Conservation (phyloP, 1,284 basidiomycete genomes). For the Ceratobasidium sp. region DNA sequence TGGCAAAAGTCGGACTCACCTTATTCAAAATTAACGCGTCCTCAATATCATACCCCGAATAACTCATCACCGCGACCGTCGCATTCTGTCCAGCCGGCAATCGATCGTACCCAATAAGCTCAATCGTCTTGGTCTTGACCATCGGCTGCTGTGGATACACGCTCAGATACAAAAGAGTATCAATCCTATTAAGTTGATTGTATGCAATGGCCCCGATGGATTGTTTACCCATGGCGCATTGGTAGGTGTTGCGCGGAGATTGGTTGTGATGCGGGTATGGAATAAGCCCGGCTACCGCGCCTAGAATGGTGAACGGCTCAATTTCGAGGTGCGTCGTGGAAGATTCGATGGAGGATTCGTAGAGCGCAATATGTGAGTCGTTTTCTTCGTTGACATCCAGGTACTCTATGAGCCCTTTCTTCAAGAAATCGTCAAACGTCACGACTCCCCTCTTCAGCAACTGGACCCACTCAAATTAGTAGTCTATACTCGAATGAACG, state of each 20-base stretch:
- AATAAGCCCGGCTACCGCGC: conserved; percentile 96
- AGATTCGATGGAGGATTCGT: conserved; percentile 85
- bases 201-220: conserved; percentile 99
- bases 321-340: conserved; percentile 96
- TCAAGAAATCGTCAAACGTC: conserved; percentile 94
- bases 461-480: conserved; percentile 47
- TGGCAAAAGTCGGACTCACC: conserved; percentile 54
- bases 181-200: conserved; percentile 97
- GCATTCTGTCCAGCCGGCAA: conserved; percentile 98
- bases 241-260: conserved; percentile 98
- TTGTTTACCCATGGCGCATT: conserved; percentile 99
- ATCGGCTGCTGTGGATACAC: conserved; percentile 99
- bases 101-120: conserved; percentile 94
- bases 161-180: conserved; percentile 96
- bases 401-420: conserved; percentile 97
- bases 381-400: conserved; percentile 99
- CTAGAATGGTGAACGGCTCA: conserved; percentile 97
- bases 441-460: conserved; percentile 80
- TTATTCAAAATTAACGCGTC: conserved; percentile 98
- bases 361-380: conserved; percentile 95
- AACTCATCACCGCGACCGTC: conserved; percentile 98
- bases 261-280: conserved; percentile 99
- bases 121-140: conserved; percentile 99
- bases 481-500: conserved; percentile 34
- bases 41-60: conserved; percentile 99